Evolutionary conservation across 345 rosid genomes (phyloP), one percentile per base, ranked within the genome.

Genomic region (Eucalyptus curtisii): DNA sequence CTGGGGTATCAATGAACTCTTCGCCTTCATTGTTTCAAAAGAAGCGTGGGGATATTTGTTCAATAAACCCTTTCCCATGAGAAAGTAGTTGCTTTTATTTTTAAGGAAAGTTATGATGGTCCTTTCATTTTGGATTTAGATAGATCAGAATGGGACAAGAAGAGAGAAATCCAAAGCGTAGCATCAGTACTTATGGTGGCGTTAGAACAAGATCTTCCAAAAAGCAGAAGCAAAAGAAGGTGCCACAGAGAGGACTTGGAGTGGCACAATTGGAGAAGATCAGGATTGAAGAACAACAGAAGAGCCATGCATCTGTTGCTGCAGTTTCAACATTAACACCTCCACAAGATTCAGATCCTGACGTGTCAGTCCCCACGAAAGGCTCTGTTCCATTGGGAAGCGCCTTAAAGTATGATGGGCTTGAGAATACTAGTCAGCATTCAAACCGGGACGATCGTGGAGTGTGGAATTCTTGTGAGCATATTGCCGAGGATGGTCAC

Each of bases 201-300:
- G 10, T 87, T 40, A 53, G 82, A 31, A 80, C 50, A 17, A 55
- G 89, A 86, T 88, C 91, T 86, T 85, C 87, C 68, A 90, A 87
- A 88, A 87, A 76, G 17, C 90, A 87, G 87, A 90, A 90, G 89
- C 90, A 89, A 48, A 90, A 88, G 86, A 90, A 89, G 24, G 61
- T 87, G 24, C 92, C 93, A 13, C 90, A 81, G 49, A 81, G 93
- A 90, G 93, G 93, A 71, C 92, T 92, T 24, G 93, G 93, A 44
- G 92, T 88, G 64, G 92, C 93, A 44, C 90, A 92, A 31, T 86
- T 92, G 44, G 93, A 92, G 88, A 90, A 71, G 88, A 89, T 92
- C 66, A 89, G 90, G 49, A 53, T 89, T 24, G 88, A 87, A 68
- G 91, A 92, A 86, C 88, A 89, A 66, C 91, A 87, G 87, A 86